Conservation (phyloP, 2,329 filamentous ascomycete genomes). For the Colletotrichum truncatum region DNA sequence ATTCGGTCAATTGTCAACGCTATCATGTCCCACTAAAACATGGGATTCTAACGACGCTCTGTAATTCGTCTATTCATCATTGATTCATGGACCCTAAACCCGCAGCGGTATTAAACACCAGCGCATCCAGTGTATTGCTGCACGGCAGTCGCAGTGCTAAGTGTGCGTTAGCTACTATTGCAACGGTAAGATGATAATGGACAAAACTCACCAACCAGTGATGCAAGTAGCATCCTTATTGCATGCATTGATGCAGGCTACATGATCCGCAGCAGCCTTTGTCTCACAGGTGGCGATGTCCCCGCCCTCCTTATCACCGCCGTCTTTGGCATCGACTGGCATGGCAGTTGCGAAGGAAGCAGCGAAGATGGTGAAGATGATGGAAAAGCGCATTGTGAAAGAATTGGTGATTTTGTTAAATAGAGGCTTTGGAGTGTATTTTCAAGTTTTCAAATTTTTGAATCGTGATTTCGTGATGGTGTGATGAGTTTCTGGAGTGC, state of each 20-base stretch:
- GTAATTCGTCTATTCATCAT: not conserved
- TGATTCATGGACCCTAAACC: not conserved
- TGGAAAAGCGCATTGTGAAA: constrained; percentile 43
- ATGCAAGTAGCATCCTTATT: not conserved
- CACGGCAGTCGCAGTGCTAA: not conserved
- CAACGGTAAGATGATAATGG: not conserved
- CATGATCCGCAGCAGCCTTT: not conserved
- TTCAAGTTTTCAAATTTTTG: fast-evolving
- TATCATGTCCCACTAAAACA: too few relatives aligned
- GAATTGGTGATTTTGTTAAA: not conserved
- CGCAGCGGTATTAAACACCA: not conserved
- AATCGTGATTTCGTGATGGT: not conserved
- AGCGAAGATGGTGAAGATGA: not conserved
- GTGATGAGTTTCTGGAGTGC: too few relatives aligned
- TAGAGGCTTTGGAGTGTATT: fast-evolving
- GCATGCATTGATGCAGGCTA: not conserved
- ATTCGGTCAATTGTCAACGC: too few relatives aligned
- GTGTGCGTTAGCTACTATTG: not conserved
- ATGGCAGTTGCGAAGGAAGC: not conserved
- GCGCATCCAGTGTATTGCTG: not conserved
- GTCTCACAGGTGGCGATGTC: constrained; percentile 4
- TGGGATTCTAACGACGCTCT: not conserved
- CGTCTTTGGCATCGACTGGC: not conserved
- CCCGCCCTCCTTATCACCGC: not conserved
- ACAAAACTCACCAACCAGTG: not conserved